These are phyloP conservation scores for Chaetomium olivaceum DNA, from an alignment of 2,329 filamentous ascomycete genomes.

Conservation along the genomic window DNA sequence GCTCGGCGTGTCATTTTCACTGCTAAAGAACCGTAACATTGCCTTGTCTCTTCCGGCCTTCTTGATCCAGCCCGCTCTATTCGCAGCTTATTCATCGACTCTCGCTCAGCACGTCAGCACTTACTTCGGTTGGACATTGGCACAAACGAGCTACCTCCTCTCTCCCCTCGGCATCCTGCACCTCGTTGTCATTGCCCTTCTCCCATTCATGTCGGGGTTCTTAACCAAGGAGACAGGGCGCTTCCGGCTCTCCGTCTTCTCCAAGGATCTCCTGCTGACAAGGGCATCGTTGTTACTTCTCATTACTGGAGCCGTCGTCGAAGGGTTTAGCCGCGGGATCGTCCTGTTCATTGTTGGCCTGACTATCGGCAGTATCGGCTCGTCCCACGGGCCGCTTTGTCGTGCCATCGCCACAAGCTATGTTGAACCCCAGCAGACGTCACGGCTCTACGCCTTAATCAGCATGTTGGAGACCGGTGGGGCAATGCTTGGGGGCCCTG, in stretches of 20 bases:
- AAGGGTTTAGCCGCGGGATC: conserved; percentile 24
- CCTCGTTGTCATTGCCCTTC: conserved; percentile 23
- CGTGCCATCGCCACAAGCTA: conserved; percentile 26
- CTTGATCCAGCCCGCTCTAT: conserved; percentile 28
- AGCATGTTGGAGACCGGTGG: conserved; percentile 30
- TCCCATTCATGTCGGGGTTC: conserved; percentile 19
- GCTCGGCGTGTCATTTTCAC: conserved; percentile 19
- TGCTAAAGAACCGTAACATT: conserved; percentile 29
- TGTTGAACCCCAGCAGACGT: conserved; percentile 30
- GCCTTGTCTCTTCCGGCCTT: conserved; percentile 24
- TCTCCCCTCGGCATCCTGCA: conserved; percentile 26
- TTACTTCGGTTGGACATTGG: conserved; percentile 32
- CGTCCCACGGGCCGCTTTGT: conserved; percentile 20
- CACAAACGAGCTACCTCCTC: conserved; percentile 28
- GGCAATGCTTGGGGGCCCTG: conserved; percentile 26
- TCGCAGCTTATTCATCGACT: conserved; percentile 27
- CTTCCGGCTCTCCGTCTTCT: conserved; percentile 26
- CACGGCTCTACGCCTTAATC: conserved; percentile 28
- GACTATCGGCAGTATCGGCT: conserved; percentile 24
- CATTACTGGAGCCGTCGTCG: conserved; percentile 21
- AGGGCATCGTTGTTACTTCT: conserved; percentile 24
- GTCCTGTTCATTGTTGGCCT: conserved; percentile 28
- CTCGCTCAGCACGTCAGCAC: conserved; percentile 31
- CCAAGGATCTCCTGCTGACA: conserved; percentile 26
- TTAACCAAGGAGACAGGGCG: conserved; percentile 24